A percentile compares a stretch with the other conserved stretches of the same genome.
These are phyloP conservation scores for Pyracantha coccinea DNA, from an alignment of 331 rosid genomes.

Conservation along the genomic window DNA sequence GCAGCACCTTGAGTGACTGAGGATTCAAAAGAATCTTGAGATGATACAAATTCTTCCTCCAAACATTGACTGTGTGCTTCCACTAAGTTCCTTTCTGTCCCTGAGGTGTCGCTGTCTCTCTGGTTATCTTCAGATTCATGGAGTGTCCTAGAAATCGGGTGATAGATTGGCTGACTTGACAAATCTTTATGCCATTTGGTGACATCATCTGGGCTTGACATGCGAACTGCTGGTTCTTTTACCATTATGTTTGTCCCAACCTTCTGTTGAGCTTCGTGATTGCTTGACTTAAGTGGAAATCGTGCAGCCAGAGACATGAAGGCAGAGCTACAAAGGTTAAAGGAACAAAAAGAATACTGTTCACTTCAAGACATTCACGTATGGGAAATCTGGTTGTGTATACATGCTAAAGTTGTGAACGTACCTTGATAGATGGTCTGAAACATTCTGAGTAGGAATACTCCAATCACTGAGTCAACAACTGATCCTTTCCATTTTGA, in stretches of 20 bases:
- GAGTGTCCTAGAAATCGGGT: slow-evolving; percentile 25
- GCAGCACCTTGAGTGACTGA: slow-evolving; percentile 46
- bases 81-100: slow-evolving; percentile 16
- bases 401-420: slow-evolving; percentile 6
- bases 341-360: background rate
- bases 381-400: slow-evolving; percentile 5
- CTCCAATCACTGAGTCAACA: slow-evolving; percentile 89
- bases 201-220: slow-evolving; percentile 26
- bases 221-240: slow-evolving; percentile 41
- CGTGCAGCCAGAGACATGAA: slow-evolving; percentile 84
- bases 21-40: slow-evolving; percentile 74
- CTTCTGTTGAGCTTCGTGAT: slow-evolving; percentile 23
- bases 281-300: slow-evolving; percentile 52
- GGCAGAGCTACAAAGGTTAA: slow-evolving; percentile 71
- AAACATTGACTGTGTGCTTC: slow-evolving; percentile 29
- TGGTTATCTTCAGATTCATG: slow-evolving; percentile 27
- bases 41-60: slow-evolving; percentile 62
- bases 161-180: slow-evolving; percentile 29
- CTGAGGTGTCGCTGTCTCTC: slow-evolving; percentile 21
- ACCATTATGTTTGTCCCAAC: slow-evolving; percentile 21
- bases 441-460: slow-evolving; percentile 95
- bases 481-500: slow-evolving; percentile 97
- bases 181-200: slow-evolving; percentile 29
- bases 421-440: slow-evolving; percentile 94
- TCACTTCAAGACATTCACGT: slow-evolving; percentile 9